phyloP scores from a whole-genome alignment of 1,284 basidiomycete genomes.

The Omphalotus olearius region DNA sequence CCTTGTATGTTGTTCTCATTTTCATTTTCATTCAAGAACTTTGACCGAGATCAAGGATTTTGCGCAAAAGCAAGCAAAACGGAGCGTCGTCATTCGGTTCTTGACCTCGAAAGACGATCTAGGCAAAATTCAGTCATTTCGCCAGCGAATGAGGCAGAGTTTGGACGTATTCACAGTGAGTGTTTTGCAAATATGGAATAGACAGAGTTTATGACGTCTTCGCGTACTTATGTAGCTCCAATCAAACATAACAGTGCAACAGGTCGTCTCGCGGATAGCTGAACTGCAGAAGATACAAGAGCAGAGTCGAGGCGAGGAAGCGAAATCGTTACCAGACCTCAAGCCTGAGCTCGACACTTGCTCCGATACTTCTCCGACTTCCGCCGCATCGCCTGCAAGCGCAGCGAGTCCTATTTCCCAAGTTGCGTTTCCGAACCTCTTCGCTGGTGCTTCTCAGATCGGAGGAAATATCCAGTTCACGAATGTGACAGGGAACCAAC shows the following conservation, averaged over 20 bases:
- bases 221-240: slow-evolving; percentile 6
- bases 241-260: slow-evolving; percentile 5
- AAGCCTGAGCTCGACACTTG: too few relatives aligned
- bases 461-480: too few relatives aligned
- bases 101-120: not conserved
- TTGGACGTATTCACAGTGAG: slow-evolving; percentile 8
- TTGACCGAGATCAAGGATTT: not conserved
- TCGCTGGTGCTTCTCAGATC: too few relatives aligned
- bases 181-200: not conserved
- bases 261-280: not conserved
- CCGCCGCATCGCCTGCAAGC: too few relatives aligned
- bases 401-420: too few relatives aligned
- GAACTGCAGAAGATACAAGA: not conserved
- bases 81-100: not conserved
- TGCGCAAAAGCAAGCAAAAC: not conserved
- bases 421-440: too few relatives aligned
- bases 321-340: too few relatives aligned
- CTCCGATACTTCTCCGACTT: too few relatives aligned
- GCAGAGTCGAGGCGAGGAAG: not conserved
- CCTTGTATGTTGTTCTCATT: not conserved
- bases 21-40: not conserved
- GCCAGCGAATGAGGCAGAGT: not conserved
- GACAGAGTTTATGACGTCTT: not conserved
- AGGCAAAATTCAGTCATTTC: slow-evolving; percentile 1
- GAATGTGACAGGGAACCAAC: too few relatives aligned